Evolutionary conservation across 106 monocot genomes (phyloP).

Genomic region (Xerophyta viscosa): DNA sequence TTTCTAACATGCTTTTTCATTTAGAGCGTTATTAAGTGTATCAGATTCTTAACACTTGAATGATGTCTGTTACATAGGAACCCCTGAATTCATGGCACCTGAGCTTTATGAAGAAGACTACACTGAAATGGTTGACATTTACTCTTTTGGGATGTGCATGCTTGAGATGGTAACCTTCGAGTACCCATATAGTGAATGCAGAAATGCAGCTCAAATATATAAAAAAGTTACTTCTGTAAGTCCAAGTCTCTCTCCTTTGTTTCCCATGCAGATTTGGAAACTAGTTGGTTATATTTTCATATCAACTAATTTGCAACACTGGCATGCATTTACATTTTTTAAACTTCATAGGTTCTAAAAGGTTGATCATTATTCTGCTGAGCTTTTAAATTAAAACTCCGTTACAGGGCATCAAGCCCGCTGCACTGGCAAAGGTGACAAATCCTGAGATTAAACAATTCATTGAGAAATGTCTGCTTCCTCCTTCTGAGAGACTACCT

Average conservation of each 20-base stretch:
- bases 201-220: slow-evolving; percentile 71
- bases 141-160: slow-evolving; percentile 84
- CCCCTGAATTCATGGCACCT: slow-evolving; percentile 82
- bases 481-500: slow-evolving; percentile 51
- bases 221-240: slow-evolving; percentile 60
- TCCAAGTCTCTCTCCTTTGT: not conserved
- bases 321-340: too few relatives aligned
- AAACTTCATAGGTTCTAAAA: too few relatives aligned
- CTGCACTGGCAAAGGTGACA: slow-evolving; percentile 43
- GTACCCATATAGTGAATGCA: slow-evolving; percentile 77
- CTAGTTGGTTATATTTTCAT: too few relatives aligned
- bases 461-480: slow-evolving; percentile 66
- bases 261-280: too few relatives aligned
- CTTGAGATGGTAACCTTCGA: slow-evolving; percentile 67
- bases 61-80: slow-evolving; percentile 27
- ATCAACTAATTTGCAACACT: too few relatives aligned
- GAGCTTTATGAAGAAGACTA: slow-evolving; percentile 73
- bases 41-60: not conserved
- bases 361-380: too few relatives aligned
- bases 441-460: slow-evolving; percentile 38
- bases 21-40: not conserved
- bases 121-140: slow-evolving; percentile 64
- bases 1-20: not conserved
- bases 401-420: slow-evolving; percentile 71
- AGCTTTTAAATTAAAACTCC: too few relatives aligned